phyloP scores from a whole-genome alignment of 2,329 filamentous ascomycete species.

The Colletotrichum sp. region DNA sequence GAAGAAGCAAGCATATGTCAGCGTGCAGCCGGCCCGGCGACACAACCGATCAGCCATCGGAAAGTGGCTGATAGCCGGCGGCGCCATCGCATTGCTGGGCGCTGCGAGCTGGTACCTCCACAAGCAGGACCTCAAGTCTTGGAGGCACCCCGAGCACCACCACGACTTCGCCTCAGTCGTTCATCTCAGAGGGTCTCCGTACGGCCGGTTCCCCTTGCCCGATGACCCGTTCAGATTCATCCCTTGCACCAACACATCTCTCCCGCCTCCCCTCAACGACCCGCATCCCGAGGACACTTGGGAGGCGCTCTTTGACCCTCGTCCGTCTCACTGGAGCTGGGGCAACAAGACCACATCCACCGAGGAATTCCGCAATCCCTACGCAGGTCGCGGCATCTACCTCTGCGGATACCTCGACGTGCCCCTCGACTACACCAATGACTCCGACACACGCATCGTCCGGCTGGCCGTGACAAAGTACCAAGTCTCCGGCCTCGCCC shows the following conservation, averaged over 20 bases:
- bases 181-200: neutral
- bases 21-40: neutral
- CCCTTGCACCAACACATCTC: slow-evolving; percentile 48
- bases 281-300: slow-evolving; percentile 39
- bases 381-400: slow-evolving; percentile 47
- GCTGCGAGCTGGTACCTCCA: neutral
- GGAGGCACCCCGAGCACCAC: neutral
- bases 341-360: slow-evolving; percentile 28
- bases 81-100: neutral
- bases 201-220: slow-evolving; percentile 42
- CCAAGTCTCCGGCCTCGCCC: slow-evolving; percentile 50
- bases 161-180: neutral
- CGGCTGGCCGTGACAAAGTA: slow-evolving; percentile 55
- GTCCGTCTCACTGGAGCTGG: slow-evolving; percentile 54
- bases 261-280: slow-evolving; percentile 47
- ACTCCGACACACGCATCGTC: slow-evolving; percentile 45
- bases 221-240: slow-evolving; percentile 53
- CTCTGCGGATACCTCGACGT: slow-evolving; percentile 54
- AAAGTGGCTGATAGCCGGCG: neutral
- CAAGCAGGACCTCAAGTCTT: neutral
- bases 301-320: slow-evolving; percentile 45
- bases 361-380: slow-evolving; percentile 30
- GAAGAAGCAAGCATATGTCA: neutral
- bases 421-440: slow-evolving; percentile 52
- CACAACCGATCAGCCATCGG: too few relatives aligned